Evolutionary conservation across 768 basidiomycete genomes (phyloP), one percentile per base, ranked within the genome.

Genomic region (Rhodotorula babjevae): DNA sequence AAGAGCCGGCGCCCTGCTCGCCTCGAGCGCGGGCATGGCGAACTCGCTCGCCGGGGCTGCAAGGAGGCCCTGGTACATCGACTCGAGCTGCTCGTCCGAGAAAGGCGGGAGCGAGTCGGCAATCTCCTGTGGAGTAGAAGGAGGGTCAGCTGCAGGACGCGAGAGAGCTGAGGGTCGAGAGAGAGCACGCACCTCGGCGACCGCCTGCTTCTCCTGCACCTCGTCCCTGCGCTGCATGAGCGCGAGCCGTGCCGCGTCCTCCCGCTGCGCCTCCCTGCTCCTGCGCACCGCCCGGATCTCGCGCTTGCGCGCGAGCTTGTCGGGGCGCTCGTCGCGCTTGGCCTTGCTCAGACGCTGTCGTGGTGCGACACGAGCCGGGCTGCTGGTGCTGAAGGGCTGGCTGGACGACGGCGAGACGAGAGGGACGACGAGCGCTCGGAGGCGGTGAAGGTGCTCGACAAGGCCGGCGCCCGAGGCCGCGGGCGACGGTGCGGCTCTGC

Each of bases 61-160:
- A 47, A 85, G 79, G 8, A 86, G 68, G 61, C 84, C 83, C 46
- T 82, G 79, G 63, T 85, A 86, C 33, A 86, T 72, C 12, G 79
- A 73, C 9, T 80, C 71, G 14, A 84, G 78, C 27, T 85, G 81
- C 9, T 79, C 78, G 36, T 85, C 84, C 0, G 81, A 78, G 73
- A 81, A 81, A 0, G 65, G 25, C 7, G 80, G 49, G 33, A 76
- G 44, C 19, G 40, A 23, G 4, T 65, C 56, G 27, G 56, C 31
- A 29, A 73, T 68, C 18, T 73, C 75, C 75, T 76, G 62, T 15
- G 31, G 19, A 47, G 18, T 16, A 3, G 5, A 40, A 1, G 52
- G 42, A 42, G 46, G 52, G 25, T 61, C 50, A 62, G 31, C 8
- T 29, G 3, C 2, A 50, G 42, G 5, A 33, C 3, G 10, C 19